Evolutionary conservation across 2,329 filamentous ascomycete species (phyloP), one percentile per base, ranked within the genome.

Genomic region (Amauroascus verrucosus): DNA sequence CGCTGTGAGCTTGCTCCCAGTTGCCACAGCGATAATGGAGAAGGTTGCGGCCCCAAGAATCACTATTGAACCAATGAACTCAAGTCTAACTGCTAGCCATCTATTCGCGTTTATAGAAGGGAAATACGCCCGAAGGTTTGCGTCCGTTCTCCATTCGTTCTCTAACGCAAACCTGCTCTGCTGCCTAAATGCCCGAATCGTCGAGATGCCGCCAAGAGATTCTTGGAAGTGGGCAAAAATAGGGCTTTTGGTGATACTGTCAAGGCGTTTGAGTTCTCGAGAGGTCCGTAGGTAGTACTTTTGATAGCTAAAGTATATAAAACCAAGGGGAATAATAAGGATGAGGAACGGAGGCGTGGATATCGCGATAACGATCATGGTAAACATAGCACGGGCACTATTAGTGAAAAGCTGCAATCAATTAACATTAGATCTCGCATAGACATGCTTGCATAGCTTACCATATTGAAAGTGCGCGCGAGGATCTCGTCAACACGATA

Each of bases 141-240:
- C 85, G 72, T 98, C 93, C 58, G 97, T 86, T 41, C 93, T 85
- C 88, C 90, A 96, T 76, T 98, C 90, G 62, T 97, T 98, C 70
- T 98, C 94, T 55, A 86, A 75, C 57, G 87, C 81, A 70, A 98
- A 98, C 54, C 93, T 80, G 59, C 82, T 76, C 69, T 95, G 83
- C 68, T 98, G 91, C 57, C 85, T 80, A 74, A 95, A 98, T 33
- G 93, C 94, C 60, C 94, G 86, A 64, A 98, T 97, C 9, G 93
- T 98, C 56, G 87, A 88, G 65, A 96, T 85, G 41, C 93, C 93
- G 57, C 88, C 91, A 8, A 98, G 80, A 1, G 89, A 94, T 72
- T 98, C 94, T 67, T 98, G 93, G 74, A 98, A 98, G 70, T 98
- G 94, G 6, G 93, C 93, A 68, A 90, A 98, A 63, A 98, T 95